Evolutionary conservation across 2,329 filamentous ascomycete genomes (phyloP).

Genomic region (Monosporascus sp.): DNA sequence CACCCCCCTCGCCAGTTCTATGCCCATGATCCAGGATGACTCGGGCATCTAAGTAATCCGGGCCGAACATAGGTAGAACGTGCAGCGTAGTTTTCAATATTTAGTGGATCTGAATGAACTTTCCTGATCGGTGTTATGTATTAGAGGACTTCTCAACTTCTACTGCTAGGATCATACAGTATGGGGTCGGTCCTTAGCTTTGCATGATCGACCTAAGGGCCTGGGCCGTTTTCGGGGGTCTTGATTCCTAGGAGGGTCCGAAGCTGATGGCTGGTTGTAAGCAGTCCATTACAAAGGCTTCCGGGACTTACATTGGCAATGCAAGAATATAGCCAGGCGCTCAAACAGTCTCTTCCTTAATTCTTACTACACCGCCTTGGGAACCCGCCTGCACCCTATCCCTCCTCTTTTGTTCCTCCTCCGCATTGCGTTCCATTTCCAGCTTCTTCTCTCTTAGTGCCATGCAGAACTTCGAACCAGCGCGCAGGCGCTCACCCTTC

Average conservation of each 20-base stretch:
- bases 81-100: no score
- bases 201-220: background rate
- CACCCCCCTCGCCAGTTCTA: background rate
- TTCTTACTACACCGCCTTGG: background rate
- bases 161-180: no score
- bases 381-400: slow-evolving; percentile 3
- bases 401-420: slow-evolving; percentile 25
- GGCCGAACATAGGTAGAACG: no score
- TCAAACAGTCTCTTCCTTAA: slow-evolving; percentile 12
- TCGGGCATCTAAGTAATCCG: slow-evolving; percentile 5
- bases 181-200: background rate
- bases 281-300: background rate
- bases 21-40: slow-evolving; percentile 5
- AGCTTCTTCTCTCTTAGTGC: slow-evolving; percentile 48
- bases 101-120: no score
- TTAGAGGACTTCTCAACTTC: no score
- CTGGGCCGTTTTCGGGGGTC: background rate
- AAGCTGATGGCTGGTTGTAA: background rate
- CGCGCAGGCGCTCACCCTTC: slow-evolving; percentile 50
- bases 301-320: background rate
- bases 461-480: slow-evolving; percentile 56
- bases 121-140: no score
- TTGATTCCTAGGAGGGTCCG: background rate
- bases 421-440: slow-evolving; percentile 36
- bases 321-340: background rate